Base-by-base conservation (phyloP, 371 early-diverging fungal species). In the Syncephalastrum racemosum region DNA sequence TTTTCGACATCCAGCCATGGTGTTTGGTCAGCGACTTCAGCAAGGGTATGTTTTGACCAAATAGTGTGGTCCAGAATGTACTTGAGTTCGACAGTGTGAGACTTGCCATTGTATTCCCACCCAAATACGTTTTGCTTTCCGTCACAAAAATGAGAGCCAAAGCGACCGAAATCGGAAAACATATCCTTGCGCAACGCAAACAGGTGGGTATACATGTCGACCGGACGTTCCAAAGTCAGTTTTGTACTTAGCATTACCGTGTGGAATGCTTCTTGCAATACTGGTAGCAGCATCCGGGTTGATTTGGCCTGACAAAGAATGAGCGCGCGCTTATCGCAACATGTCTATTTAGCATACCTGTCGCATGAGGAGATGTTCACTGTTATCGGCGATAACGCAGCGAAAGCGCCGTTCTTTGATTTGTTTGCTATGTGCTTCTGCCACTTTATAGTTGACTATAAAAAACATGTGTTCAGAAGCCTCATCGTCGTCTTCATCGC, bases 91-190 rank as follows among this genome's bases (percentile, higher is more conserved):
- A 27, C 44, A 15, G 16, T 25, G 18, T 53, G 41, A 16, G 31
- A 20, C 8, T 20, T 19, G 22, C 54, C 54, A 24, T 24, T 53
- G 52, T 69, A 67, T 43, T 62, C 60, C 67, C 58, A 69, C 1
- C 73, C 79, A 64, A 70, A 71, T 16, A 66, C 58, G 4, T 61
- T 44, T 10, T 59, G 51, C 58, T 48, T 68, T 20, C 67, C 80
- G 47, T 73, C 59, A 53, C 90, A 90, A 62, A 87, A 91, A 13
- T 88, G 68, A 19, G 67, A 56, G 2, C 80, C 77, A 69, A 73
- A 91, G n/a, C 63, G 59, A 10, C 40, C 19, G 18, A 79, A 66
- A 10, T 56, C 67, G 0, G 71, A 52, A 66, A 83, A 86, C 2
- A 73, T 12, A 4, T 47, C 54, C 22, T 66, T 65, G 25, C 73